Conservation (phyloP, 169 alveolate species). For the Plasmodium sp. region DNA sequence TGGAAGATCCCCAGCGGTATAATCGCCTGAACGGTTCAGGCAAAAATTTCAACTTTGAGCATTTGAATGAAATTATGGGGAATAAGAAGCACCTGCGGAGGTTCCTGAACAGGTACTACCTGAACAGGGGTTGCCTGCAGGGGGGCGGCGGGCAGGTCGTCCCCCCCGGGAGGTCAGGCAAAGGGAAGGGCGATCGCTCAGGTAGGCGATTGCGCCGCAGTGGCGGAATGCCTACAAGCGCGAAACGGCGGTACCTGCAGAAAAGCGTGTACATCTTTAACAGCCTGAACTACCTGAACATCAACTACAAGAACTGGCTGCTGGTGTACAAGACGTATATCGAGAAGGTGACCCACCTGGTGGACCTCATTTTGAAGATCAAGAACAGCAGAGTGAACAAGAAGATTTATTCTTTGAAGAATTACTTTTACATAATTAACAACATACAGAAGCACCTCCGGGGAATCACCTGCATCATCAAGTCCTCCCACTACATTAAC, state of each 20-base stretch:
- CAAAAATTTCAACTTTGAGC: conserved; percentile 15
- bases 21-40: neutral
- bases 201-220: neutral
- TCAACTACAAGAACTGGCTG: conserved; percentile 72
- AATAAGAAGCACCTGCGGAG: neutral
- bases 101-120: conserved; percentile 26
- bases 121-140: neutral
- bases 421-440: conserved; percentile 56
- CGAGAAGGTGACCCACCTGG: conserved; percentile 52
- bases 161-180: neutral
- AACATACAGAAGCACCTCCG: conserved; percentile 50
- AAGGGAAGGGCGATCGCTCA: neutral
- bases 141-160: neutral
- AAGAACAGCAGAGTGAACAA: conserved; percentile 37
- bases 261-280: conserved; percentile 60
- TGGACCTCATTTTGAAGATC: conserved; percentile 48
- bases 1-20: neutral
- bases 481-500: conserved; percentile 66
- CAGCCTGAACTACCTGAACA: conserved; percentile 58
- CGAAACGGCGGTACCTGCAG: neutral
- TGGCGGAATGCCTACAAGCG: neutral
- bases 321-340: conserved; percentile 52
- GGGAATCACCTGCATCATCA: conserved; percentile 16
- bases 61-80: conserved; percentile 35
- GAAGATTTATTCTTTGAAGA: conserved; percentile 17